Conservation (phyloP, 2,329 filamentous ascomycete genomes). For the Fusarium agapanthi region DNA sequence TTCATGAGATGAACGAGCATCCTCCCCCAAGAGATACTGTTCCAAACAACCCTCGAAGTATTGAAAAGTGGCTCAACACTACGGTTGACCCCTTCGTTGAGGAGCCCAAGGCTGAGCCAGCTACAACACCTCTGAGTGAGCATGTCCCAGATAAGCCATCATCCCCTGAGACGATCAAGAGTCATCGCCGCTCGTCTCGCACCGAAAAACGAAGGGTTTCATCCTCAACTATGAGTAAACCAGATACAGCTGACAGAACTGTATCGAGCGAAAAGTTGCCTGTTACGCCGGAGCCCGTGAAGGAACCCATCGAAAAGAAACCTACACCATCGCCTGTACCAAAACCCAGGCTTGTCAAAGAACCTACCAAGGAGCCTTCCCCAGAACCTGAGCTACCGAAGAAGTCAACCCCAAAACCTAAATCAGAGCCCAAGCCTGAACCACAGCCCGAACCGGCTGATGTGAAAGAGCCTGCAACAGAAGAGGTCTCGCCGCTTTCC, state of each 20-base stretch:
- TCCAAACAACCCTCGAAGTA: slow-evolving; percentile 67
- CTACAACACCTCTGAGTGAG: slow-evolving; percentile 18
- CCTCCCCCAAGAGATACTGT: slow-evolving; percentile 54
- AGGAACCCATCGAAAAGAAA: slow-evolving; percentile 11
- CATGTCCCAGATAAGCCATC: slow-evolving; percentile 18
- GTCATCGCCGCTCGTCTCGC: slow-evolving; percentile 37
- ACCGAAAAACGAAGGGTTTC: slow-evolving; percentile 35
- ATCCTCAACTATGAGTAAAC: slow-evolving; percentile 29
- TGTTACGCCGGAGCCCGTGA: slow-evolving; percentile 1
- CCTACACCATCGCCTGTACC: slow-evolving; percentile 2
- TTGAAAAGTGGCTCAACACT: slow-evolving; percentile 71
- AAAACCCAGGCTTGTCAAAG: slow-evolving; percentile 13
- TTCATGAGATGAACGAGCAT: slow-evolving; percentile 67
- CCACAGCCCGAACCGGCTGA: neutral
- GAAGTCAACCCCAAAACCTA: slow-evolving; percentile 12
- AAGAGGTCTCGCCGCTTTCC: slow-evolving; percentile 20
- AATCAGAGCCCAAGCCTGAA: slow-evolving; percentile 5
- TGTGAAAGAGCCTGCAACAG: slow-evolving; percentile 5
- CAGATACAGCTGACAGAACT: slow-evolving; percentile 27
- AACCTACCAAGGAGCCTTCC: slow-evolving; percentile 22
- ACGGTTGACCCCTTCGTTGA: slow-evolving; percentile 72
- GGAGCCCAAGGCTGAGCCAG: slow-evolving; percentile 17
- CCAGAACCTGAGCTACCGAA: slow-evolving; percentile 15
- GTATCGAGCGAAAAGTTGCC: slow-evolving; percentile 5
- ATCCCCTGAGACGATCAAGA: slow-evolving; percentile 34